Evolutionary conservation across 164 flowering plant genomes (phyloP).

Genomic region (Stephania cephalantha): DNA sequence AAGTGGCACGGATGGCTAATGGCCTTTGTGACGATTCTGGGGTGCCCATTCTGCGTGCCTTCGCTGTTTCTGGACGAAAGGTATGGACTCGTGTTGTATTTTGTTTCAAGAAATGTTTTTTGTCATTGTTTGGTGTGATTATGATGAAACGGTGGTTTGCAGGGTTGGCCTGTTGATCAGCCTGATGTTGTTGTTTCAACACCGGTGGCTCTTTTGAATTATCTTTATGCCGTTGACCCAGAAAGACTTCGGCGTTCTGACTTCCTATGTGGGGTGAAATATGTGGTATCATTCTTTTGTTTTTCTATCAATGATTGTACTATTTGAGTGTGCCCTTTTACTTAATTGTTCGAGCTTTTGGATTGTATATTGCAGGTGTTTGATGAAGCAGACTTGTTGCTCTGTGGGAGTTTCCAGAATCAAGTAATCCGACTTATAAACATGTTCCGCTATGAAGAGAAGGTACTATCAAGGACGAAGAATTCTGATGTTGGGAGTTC

Average conservation of each 20-base stretch:
- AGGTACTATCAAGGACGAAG: constrained; percentile 49
- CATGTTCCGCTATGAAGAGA: constrained; percentile 91
- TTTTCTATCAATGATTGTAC: not conserved
- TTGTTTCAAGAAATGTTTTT: not conserved
- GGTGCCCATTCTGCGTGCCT: constrained; percentile 56
- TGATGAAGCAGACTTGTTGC: constrained; percentile 97
- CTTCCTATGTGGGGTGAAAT: constrained; percentile 64
- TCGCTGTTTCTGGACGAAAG: constrained; percentile 79
- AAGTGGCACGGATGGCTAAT: constrained; percentile 89
- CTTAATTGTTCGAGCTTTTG: not conserved
- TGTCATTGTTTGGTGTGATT: not conserved
- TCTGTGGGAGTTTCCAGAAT: constrained; percentile 92
- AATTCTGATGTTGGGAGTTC: constrained; percentile 20
- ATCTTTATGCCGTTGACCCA: constrained; percentile 54
- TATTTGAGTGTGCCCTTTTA: not conserved
- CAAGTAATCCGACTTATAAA: constrained; percentile 84
- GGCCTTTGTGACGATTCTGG: constrained; percentile 47
- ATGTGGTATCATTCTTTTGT: constrained; percentile 58
- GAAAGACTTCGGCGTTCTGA: constrained; percentile 48
- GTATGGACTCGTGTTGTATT: constrained; percentile 24
- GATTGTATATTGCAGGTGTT: constrained; percentile 52
- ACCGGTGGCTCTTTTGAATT: constrained; percentile 87
- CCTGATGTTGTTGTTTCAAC: constrained; percentile 89
- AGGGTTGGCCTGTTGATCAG: constrained; percentile 80
- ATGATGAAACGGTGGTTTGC: constrained; percentile 19